Conservation (phyloP, 176 grass and related monocot genomes). For the Musa itinerans region DNA sequence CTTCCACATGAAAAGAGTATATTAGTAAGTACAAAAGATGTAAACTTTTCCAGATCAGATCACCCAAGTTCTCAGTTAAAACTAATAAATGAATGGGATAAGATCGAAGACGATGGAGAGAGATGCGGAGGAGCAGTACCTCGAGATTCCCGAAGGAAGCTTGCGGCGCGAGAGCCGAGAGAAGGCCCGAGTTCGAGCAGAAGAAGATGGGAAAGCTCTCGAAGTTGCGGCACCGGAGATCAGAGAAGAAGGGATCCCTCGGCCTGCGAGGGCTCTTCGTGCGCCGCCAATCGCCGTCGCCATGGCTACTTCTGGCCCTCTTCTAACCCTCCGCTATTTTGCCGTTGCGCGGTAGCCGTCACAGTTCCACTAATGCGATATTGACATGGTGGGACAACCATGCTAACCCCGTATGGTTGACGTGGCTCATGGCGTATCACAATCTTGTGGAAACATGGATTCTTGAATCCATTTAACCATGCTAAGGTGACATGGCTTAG, state of each 20-base stretch:
- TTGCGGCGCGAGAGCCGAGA: neutral
- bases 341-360: neutral
- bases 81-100: neutral
- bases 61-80: neutral
- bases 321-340: neutral
- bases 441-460: no score
- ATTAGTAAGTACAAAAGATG: no score
- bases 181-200: neutral
- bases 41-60: neutral
- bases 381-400: no score
- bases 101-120: neutral
- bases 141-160: neutral
- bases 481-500: no score
- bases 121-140: neutral
- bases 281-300: conserved; percentile 41
- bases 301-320: conserved; percentile 13
- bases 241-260: conserved; percentile 24
- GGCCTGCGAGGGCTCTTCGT: conserved; percentile 36
- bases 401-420: no score
- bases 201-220: neutral
- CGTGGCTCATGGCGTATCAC: no score
- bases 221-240: conserved; percentile 16
- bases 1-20: no score
- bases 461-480: no score
- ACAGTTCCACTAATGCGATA: neutral